Percentiles rank a stretch among this genome's conserved stretches.
These are phyloP conservation scores for Exophiala sp. DNA, from an alignment of 2,329 filamentous ascomycete species.

Conservation along the genomic window DNA sequence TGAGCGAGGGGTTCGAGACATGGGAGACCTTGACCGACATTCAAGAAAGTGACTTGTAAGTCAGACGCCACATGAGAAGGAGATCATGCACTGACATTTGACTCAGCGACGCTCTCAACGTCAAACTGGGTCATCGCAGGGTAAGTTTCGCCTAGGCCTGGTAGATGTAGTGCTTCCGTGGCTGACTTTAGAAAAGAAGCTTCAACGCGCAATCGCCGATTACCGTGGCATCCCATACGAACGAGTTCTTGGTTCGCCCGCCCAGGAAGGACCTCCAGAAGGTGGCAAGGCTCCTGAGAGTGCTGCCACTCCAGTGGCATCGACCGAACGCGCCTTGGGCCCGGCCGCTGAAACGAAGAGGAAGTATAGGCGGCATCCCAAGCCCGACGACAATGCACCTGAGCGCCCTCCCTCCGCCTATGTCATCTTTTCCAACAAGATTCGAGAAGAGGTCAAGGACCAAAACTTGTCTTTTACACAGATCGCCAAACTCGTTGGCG, in stretches of 20 bases:
- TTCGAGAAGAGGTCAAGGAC: conserved; percentile 72
- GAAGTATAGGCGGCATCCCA: conserved; percentile 31
- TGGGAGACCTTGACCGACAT: conserved; percentile 83
- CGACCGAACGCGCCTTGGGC: conserved; percentile 9
- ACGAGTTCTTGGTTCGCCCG: conserved; percentile 31
- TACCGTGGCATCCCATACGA: conserved; percentile 61
- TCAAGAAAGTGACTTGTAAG: conserved; percentile 77
- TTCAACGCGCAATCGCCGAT: conserved; percentile 79
- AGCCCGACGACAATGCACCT: conserved; percentile 76
- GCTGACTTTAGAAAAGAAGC: conserved; percentile 54
- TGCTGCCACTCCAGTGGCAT: conserved; percentile 3
- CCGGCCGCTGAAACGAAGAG: conserved; percentile 25
- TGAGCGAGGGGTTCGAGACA: conserved; percentile 77
- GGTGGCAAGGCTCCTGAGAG: conserved; percentile 39
- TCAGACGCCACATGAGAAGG: conserved; percentile 12
- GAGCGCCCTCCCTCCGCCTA: conserved; percentile 79
- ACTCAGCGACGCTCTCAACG: conserved; percentile 64
- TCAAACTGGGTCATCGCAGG: conserved; percentile 77
- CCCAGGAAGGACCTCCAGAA: conserved; percentile 37
- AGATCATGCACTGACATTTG: conserved; percentile 6
- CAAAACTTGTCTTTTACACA: conserved; percentile 77
- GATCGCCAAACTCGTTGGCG: conserved; percentile 77
- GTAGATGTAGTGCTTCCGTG: not conserved
- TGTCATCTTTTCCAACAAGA: conserved; percentile 75
- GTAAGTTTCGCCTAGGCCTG: conserved; percentile 47